phyloP scores from a whole-genome alignment of 345 rosid genomes.

The Salix brachista region DNA sequence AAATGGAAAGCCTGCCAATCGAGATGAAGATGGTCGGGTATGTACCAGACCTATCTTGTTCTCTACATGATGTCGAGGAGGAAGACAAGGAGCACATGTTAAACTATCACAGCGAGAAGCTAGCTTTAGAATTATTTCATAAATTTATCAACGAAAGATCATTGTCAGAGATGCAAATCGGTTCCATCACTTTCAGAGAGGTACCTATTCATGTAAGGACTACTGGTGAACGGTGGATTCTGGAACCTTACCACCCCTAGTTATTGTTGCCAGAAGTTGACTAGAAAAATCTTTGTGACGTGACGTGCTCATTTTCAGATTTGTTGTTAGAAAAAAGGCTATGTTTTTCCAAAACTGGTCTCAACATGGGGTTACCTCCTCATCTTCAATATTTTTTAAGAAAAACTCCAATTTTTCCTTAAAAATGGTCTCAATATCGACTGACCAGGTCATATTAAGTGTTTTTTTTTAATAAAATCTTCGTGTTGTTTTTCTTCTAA shows the following conservation, averaged over 20 bases:
- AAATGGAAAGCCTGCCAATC: slow-evolving; percentile 31
- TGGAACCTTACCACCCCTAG: not conserved
- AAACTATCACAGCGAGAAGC: slow-evolving; percentile 54
- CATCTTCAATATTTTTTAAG: no score
- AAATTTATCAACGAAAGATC: slow-evolving; percentile 28
- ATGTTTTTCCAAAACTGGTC: no score
- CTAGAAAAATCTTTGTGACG: no score
- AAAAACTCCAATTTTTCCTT: no score
- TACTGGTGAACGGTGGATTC: slow-evolving; percentile 29
- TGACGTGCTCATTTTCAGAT: no score
- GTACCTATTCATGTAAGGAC: slow-evolving; percentile 41
- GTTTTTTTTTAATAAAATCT: no score
- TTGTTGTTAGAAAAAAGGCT: no score
- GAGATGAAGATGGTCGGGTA: slow-evolving; percentile 50
- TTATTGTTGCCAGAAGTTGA: not conserved
- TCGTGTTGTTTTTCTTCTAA: no score
- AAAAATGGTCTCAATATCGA: no score
- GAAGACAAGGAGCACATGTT: slow-evolving; percentile 52
- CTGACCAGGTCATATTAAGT: no score
- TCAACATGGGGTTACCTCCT: no score
- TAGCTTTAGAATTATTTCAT: slow-evolving; percentile 45
- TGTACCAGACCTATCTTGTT: slow-evolving; percentile 42
- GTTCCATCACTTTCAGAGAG: slow-evolving; percentile 46
- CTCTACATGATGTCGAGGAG: slow-evolving; percentile 52
- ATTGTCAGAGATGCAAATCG: slow-evolving; percentile 44